phyloP scores from a whole-genome alignment of 768 basidiomycete genomes.

The Pilatotrama ljubarskyi region DNA sequence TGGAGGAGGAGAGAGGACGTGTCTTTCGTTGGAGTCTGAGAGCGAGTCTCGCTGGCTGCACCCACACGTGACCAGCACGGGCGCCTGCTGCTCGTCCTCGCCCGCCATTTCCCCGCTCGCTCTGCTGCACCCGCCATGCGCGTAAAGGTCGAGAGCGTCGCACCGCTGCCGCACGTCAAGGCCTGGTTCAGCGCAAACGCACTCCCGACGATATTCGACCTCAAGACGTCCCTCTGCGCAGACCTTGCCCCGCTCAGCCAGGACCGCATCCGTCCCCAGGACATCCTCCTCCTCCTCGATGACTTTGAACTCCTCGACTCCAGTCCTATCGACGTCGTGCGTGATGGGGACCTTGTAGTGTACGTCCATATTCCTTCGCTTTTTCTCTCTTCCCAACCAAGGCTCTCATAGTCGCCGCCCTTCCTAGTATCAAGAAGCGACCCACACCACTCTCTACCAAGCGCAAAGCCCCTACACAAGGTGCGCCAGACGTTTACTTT shows the following conservation, averaged over 20 bases:
- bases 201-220: conserved; percentile 23
- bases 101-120: not conserved
- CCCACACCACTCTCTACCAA: conserved; percentile 5
- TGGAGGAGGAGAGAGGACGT: not conserved
- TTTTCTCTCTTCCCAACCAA: conserved; percentile 8
- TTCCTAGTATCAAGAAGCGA: conserved; percentile 23
- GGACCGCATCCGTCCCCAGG: conserved; percentile 2
- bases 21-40: not conserved
- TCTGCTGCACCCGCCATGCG: conserved; percentile 22
- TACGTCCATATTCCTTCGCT: conserved; percentile 13
- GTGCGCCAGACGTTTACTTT: not conserved
- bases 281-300: conserved; percentile 31
- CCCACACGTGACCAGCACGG: not conserved
- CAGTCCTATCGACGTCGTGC: conserved; percentile 29
- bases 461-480: conserved; percentile 20
- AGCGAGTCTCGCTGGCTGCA: not conserved
- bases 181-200: conserved; percentile 31
- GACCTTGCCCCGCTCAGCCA: conserved; percentile 22
- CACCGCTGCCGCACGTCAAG: conserved; percentile 28
- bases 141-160: conserved; percentile 27
- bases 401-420: conserved; percentile 22
- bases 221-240: conserved; percentile 30
- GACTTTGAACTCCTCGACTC: conserved; percentile 33
- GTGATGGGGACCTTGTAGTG: conserved; percentile 34
- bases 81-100: conserved; percentile 1